Evolutionary conservation across 176 grass and related monocot species (phyloP).

Genomic region (Otatea glauca): DNA sequence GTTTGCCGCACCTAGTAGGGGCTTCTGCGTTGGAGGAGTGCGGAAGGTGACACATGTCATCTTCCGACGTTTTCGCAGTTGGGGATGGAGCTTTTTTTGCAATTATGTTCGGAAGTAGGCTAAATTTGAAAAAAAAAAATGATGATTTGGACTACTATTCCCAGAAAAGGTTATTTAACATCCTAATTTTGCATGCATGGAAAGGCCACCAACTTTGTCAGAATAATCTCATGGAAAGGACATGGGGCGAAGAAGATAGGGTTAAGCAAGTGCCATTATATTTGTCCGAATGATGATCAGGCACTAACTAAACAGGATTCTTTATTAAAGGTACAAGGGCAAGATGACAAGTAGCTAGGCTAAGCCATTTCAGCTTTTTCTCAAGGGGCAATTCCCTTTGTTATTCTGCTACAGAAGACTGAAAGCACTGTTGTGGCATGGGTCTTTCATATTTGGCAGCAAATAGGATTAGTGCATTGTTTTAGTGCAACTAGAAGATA

Average conservation of each 20-base stretch:
- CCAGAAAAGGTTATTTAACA: slow-evolving; percentile 15
- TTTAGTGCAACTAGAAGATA: slow-evolving; percentile 50
- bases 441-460: slow-evolving; percentile 46
- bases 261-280: slow-evolving; percentile 47
- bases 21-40: too few relatives aligned
- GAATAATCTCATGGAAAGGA: slow-evolving; percentile 72
- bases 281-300: slow-evolving; percentile 49
- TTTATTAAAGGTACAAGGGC: slow-evolving; percentile 46
- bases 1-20: too few relatives aligned
- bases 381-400: slow-evolving; percentile 51
- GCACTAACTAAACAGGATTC: slow-evolving; percentile 43
- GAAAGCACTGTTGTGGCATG: background rate
- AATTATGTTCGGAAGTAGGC: too few relatives aligned
- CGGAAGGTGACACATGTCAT: too few relatives aligned
- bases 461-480: slow-evolving; percentile 35
- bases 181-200: slow-evolving; percentile 41
- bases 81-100: too few relatives aligned
- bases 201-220: slow-evolving; percentile 35
- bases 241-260: slow-evolving; percentile 52
- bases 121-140: too few relatives aligned
- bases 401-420: slow-evolving; percentile 39
- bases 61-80: too few relatives aligned
- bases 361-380: slow-evolving; percentile 60
- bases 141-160: background rate
- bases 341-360: slow-evolving; percentile 61